These are phyloP conservation scores for Dactylella cylindrospora DNA, from an alignment of 2,329 filamentous ascomycete genomes.

Conservation along the genomic window DNA sequence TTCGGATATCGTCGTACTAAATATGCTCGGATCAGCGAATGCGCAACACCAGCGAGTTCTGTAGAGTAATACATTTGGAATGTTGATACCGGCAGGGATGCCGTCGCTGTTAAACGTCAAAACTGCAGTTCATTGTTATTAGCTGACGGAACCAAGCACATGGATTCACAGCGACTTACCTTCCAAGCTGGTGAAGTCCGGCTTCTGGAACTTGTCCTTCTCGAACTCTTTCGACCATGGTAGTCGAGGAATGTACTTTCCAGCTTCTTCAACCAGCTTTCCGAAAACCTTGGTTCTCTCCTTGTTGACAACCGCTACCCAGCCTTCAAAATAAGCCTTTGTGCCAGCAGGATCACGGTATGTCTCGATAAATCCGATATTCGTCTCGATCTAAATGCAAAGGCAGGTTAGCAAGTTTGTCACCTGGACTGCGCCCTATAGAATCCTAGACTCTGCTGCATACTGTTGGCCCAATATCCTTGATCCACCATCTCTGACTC, in stretches of 20 bases:
- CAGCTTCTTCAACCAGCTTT: conserved; percentile 77
- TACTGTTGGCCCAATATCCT: conserved; percentile 70
- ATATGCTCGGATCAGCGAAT: conserved; percentile 14
- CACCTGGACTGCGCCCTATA: too few species aligned
- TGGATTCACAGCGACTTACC: conserved; percentile 68
- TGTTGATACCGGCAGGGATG: conserved; percentile 64
- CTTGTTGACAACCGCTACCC: conserved; percentile 76
- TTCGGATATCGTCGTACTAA: conserved; percentile 72
- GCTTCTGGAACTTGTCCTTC: conserved; percentile 91
- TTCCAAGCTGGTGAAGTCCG: conserved; percentile 93
- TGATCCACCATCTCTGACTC: conserved; percentile 77
- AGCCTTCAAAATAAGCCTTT: conserved; percentile 81
- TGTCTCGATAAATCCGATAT: conserved; percentile 82
- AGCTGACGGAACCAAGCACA: background rate
- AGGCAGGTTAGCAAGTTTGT: too few species aligned
- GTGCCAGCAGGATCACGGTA: conserved; percentile 81
- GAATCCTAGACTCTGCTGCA: too few species aligned
- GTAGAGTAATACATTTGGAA: conserved; percentile 56
- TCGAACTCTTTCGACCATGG: conserved; percentile 89
- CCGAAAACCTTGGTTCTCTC: conserved; percentile 60
- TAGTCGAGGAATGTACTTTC: conserved; percentile 79
- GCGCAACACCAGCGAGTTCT: background rate
- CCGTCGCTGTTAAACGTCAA: conserved; percentile 51
- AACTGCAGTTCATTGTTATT: conserved; percentile 26
- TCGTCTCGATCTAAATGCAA: conserved; percentile 65